Conservation (phyloP, 78 protist species). For the Dictyostelium intermedium region DNA sequence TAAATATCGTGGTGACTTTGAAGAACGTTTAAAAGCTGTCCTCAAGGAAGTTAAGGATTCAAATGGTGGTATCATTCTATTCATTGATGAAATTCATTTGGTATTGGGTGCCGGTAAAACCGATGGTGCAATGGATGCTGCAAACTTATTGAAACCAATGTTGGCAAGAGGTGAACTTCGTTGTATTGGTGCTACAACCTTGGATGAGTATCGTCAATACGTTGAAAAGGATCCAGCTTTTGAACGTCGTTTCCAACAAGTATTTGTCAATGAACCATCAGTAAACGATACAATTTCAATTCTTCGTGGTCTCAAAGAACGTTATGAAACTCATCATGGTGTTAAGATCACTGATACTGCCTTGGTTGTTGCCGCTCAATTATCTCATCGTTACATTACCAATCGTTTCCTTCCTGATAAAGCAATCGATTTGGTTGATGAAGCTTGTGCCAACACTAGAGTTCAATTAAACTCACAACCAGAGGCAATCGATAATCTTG, state of each 20-base stretch:
- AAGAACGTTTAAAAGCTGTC: conserved; percentile 98
- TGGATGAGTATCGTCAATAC: conserved; percentile 96
- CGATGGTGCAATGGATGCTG: conserved; percentile 99
- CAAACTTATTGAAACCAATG: conserved; percentile 98
- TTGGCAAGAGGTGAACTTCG: conserved; percentile 99
- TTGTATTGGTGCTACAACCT: conserved; percentile 99
- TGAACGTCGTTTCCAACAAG: conserved; percentile 98
- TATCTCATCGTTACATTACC: conserved; percentile 95
- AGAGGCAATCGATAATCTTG: conserved; percentile 92
- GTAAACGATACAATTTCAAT: conserved; percentile 97
- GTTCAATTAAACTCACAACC: conserved; percentile 97
- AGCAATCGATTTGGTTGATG: conserved; percentile 99
- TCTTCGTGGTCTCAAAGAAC: conserved; percentile 96
- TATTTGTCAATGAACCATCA: conserved; percentile 95
- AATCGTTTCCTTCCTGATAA: conserved; percentile 98
- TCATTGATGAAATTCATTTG: conserved; percentile 99
- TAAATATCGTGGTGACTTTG: conserved; percentile 99
- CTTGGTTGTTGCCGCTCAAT: conserved; percentile 95
- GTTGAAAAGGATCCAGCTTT: conserved; percentile 99
- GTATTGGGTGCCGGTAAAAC: conserved; percentile 98
- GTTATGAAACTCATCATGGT: conserved; percentile 96
- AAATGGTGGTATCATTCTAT: conserved; percentile 94
- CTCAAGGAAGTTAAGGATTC: conserved; percentile 94
- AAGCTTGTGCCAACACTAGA: conserved; percentile 95
- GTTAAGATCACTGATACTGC: conserved; percentile 96